phyloP scores from a whole-genome alignment of 2,329 filamentous ascomycete genomes.

The Colletotrichum navitas region DNA sequence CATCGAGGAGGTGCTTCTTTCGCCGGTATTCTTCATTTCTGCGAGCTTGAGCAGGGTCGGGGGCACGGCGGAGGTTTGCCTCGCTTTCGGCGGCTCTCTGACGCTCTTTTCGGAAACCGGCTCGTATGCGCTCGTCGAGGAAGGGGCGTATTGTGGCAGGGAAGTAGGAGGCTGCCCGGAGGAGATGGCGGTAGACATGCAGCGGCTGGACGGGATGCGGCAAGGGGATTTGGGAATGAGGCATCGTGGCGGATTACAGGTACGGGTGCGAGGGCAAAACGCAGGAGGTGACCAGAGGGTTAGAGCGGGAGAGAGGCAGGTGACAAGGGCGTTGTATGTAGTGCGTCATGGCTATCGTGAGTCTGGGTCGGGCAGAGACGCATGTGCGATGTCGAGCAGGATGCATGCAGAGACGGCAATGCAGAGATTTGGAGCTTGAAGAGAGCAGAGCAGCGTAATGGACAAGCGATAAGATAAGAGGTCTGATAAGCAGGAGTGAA shows the following conservation, averaged over 20 bases:
- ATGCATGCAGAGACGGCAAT: constrained; percentile 37
- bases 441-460: background rate
- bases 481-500: too few species aligned
- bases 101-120: constrained; percentile 56
- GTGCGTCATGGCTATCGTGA: background rate
- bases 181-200: constrained; percentile 69
- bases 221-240: constrained; percentile 47
- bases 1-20: constrained; percentile 26
- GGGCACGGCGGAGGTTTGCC: constrained; percentile 59
- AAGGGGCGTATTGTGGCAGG: constrained; percentile 63
- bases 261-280: background rate
- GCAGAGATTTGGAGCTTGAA: constrained; percentile 17
- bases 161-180: constrained; percentile 72
- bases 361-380: constrained; percentile 18
- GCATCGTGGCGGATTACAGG: constrained; percentile 11
- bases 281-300: background rate
- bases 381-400: constrained; percentile 38
- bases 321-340: constrained; percentile 17
- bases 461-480: too few species aligned
- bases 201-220: constrained; percentile 51
- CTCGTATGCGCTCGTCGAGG: constrained; percentile 57
- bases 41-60: constrained; percentile 46
- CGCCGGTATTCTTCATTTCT: constrained; percentile 26
- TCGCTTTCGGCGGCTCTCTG: constrained; percentile 47
- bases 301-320: background rate